Conservation (phyloP, 2,329 filamentous ascomycete species). For the Talaromyces verruculosus region DNA sequence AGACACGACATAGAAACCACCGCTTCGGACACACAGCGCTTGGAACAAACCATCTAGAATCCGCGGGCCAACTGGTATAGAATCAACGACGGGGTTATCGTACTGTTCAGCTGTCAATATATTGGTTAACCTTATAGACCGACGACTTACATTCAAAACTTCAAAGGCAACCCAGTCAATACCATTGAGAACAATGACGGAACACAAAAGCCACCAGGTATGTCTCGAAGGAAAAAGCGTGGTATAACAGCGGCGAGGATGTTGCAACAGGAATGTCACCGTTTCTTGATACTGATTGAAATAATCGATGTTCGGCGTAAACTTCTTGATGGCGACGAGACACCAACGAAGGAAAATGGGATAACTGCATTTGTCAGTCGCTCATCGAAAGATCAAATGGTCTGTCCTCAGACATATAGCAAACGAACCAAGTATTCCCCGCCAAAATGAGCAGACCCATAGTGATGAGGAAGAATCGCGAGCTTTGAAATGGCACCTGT, state of each 20-base stretch:
- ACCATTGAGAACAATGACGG: constrained; percentile 54
- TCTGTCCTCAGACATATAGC: background rate
- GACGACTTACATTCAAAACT: constrained; percentile 43
- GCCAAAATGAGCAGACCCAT: background rate
- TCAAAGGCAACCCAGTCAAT: constrained; percentile 55
- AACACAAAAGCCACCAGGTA: constrained; percentile 58
- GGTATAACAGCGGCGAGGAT: constrained; percentile 62
- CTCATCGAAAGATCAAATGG: background rate
- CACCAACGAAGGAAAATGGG: background rate
- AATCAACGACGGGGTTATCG: constrained; percentile 11
- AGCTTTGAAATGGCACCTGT: background rate
- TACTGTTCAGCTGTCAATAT: background rate
- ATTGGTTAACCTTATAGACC: background rate
- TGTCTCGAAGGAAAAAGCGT: constrained; percentile 58
- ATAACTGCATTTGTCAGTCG: background rate
- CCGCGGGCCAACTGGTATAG: constrained; percentile 36
- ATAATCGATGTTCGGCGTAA: background rate
- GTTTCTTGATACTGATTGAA: constrained; percentile 32
- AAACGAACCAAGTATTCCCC: background rate
- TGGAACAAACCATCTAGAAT: constrained; percentile 61
- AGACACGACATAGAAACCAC: constrained; percentile 52
- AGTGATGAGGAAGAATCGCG: background rate
- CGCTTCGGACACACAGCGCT: constrained; percentile 52
- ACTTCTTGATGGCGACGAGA: background rate
- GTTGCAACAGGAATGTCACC: constrained; percentile 57